phyloP scores from a whole-genome alignment of 208 protist genomes.

The Tritrichomonas musculus region DNA sequence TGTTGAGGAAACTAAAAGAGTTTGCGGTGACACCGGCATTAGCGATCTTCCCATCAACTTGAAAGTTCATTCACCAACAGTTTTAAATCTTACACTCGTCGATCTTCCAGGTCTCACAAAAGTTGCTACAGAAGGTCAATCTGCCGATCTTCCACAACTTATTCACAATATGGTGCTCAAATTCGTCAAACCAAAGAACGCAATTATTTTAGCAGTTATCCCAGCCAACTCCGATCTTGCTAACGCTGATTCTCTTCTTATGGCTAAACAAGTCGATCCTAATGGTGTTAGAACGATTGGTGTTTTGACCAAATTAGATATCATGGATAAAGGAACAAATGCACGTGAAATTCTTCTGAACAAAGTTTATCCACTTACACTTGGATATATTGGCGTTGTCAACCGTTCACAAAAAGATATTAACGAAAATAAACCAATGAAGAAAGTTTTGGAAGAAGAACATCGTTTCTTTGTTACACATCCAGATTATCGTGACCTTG shows the following conservation, averaged over 20 bases:
- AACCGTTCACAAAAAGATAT: conserved; percentile 95
- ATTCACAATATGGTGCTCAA: conserved; percentile 89
- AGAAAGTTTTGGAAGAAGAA: conserved; percentile 57
- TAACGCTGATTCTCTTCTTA: conserved; percentile 90
- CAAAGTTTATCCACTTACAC: conserved; percentile 73
- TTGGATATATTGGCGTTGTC: conserved; percentile 94
- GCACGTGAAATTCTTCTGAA: conserved; percentile 84
- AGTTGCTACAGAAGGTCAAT: conserved; percentile 89
- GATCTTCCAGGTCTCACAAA: conserved; percentile 98
- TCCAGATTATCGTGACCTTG: conserved; percentile 64
- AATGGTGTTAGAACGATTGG: neutral
- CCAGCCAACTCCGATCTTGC: conserved; percentile 97
- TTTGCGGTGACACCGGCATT: conserved; percentile 83
- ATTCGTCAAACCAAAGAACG: conserved; percentile 86
- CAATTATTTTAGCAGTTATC: conserved; percentile 91
- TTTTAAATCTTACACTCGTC: conserved; percentile 96
- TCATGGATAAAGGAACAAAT: conserved; percentile 76
- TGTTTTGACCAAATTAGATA: conserved; percentile 34
- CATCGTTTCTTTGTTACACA: conserved; percentile 76
- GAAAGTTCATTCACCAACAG: conserved; percentile 74
- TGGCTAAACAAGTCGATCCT: conserved; percentile 70
- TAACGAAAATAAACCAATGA: conserved; percentile 69
- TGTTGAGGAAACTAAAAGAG: conserved; percentile 78
- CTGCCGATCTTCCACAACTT: conserved; percentile 85
- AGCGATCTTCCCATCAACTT: conserved; percentile 89